Conservation (phyloP, 768 basidiomycete genomes). For the Naganishia vishniacii region DNA sequence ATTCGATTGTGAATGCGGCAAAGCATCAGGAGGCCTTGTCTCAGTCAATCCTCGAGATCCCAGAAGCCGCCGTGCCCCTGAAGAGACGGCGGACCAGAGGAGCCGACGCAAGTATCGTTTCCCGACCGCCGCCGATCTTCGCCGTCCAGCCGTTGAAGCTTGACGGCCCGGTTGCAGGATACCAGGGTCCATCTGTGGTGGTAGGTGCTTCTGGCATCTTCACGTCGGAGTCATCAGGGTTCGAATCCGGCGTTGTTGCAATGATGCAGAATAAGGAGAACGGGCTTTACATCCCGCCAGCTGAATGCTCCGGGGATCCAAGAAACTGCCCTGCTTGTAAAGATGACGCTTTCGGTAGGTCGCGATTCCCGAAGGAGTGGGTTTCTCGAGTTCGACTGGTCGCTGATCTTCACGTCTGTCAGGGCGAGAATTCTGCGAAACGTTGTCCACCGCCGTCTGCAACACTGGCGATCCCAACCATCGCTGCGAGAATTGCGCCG, state of each 20-base stretch:
- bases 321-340: constrained; percentile 28
- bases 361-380: too few species aligned
- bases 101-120: background rate
- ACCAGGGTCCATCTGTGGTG: too few species aligned
- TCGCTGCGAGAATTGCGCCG: constrained; percentile 24
- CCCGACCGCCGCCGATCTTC: constrained; percentile 11
- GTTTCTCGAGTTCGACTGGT: background rate
- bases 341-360: constrained; percentile 29
- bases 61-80: constrained; percentile 75
- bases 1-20: constrained; percentile 5
- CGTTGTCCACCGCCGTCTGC: constrained; percentile 24
- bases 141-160: constrained; percentile 5
- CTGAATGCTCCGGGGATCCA: constrained; percentile 28
- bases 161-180: background rate
- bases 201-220: constrained; percentile 4
- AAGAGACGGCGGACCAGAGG: constrained; percentile 53
- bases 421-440: constrained; percentile 30
- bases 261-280: constrained; percentile 17
- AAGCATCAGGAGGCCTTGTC: constrained; percentile 3
- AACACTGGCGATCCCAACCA: constrained; percentile 21
- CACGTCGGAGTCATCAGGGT: background rate
- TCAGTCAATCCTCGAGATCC: constrained; percentile 66
- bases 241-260: constrained; percentile 5
- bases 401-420: background rate
- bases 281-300: constrained; percentile 24